Conservation (phyloP, 257 asterid genomes). For the Mentha longifolia region DNA sequence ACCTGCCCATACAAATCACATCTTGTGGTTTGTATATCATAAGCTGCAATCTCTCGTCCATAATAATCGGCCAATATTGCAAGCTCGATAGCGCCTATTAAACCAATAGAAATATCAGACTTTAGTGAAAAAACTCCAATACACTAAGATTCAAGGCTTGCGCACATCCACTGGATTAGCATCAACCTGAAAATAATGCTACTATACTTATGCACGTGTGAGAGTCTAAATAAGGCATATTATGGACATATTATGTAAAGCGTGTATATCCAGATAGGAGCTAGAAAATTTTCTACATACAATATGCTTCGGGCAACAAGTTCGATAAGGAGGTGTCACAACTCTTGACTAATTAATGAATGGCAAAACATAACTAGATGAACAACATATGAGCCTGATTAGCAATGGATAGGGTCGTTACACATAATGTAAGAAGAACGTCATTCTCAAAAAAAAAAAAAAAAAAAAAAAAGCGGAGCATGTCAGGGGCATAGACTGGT, state of each 20-base stretch:
- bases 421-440: background rate
- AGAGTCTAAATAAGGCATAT: background rate
- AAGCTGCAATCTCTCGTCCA: constrained; percentile 93
- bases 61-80: constrained; percentile 78
- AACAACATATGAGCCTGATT: background rate
- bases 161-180: background rate
- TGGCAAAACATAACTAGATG: background rate
- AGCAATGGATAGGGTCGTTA: background rate
- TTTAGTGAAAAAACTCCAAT: constrained; percentile 16
- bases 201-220: background rate
- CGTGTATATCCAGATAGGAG: background rate
- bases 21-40: constrained; percentile 90
- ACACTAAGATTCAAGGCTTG: background rate
- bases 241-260: background rate
- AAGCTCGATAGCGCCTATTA: constrained; percentile 91
- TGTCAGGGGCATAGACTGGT: too few relatives aligned
- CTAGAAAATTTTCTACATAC: background rate
- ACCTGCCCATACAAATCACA: constrained; percentile 99
- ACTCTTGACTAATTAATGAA: too few relatives aligned
- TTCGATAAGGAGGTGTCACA: background rate
- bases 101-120: constrained; percentile 27
- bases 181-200: background rate
- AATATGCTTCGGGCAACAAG: background rate
- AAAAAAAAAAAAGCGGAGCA: too few relatives aligned
- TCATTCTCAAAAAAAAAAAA: too few relatives aligned